phyloP scores from a whole-genome alignment of 805 yeast species.

The Myxozyma mucilagina region DNA sequence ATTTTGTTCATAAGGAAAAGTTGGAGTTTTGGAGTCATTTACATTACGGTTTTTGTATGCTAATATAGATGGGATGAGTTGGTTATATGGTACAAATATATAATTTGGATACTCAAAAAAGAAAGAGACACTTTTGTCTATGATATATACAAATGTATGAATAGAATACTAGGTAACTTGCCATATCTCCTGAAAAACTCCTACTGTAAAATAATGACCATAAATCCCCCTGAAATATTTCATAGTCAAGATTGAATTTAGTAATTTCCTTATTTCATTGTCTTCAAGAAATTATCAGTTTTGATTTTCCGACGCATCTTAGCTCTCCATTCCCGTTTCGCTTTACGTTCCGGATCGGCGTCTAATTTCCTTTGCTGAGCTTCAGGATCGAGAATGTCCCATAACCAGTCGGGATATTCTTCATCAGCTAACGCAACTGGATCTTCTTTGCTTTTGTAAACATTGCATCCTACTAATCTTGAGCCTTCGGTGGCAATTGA shows the following conservation, averaged over 20 bases:
- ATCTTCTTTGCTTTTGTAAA: conserved; percentile 79
- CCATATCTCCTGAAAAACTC: no score
- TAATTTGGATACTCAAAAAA: background rate
- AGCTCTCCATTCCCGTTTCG: conserved; percentile 69
- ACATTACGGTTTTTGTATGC: no score
- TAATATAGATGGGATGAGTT: no score
- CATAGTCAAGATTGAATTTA: no score
- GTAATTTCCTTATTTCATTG: conserved; percentile 31
- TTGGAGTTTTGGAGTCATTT: background rate
- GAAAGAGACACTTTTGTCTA: background rate
- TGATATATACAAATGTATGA: background rate
- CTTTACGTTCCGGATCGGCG: conserved; percentile 61
- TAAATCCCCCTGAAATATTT: no score
- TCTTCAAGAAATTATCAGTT: conserved; percentile 72
- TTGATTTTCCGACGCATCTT: conserved; percentile 70
- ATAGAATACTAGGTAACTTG: no score
- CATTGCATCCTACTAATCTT: conserved; percentile 71
- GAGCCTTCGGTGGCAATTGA: conserved; percentile 34
- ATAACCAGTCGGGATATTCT: conserved; percentile 94
- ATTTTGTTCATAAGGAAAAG: no score
- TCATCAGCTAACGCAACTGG: conserved; percentile 83
- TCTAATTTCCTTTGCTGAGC: conserved; percentile 59
- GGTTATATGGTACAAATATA: no score
- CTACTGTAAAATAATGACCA: no score
- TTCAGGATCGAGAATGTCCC: conserved; percentile 74